Percentiles rank a stretch among this genome's conserved stretches.
Evolutionary conservation across 768 basidiomycete genomes (phyloP).

Genomic region (Hygrophoropsis aurantiaca): DNA sequence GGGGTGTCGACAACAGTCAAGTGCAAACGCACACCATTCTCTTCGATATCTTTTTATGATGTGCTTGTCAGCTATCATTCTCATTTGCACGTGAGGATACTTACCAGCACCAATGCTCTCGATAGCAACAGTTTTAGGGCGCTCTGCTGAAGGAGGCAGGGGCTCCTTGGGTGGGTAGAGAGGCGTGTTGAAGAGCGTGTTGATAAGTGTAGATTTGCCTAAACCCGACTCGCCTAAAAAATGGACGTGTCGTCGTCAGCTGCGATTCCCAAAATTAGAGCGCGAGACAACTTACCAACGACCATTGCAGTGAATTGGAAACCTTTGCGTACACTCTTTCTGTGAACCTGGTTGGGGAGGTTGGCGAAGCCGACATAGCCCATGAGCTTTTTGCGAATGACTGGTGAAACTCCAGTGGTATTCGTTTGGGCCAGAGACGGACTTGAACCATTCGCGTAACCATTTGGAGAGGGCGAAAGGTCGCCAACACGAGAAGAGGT

Average conservation of each 20-base stretch:
- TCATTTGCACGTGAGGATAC: constrained; percentile 25
- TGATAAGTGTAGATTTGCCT: constrained; percentile 98
- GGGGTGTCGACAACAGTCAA: constrained; percentile 99
- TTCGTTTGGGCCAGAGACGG: constrained; percentile 51
- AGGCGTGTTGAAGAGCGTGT: constrained; percentile 96
- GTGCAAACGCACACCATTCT: constrained; percentile 94
- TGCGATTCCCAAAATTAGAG: constrained; percentile 13
- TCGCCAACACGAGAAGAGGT: constrained; percentile 66
- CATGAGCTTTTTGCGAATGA: constrained; percentile 88
- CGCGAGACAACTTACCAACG: constrained; percentile 71
- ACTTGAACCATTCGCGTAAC: constrained; percentile 60
- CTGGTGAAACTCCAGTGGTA: constrained; percentile 30
- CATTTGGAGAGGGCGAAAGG: constrained; percentile 52
- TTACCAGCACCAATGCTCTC: constrained; percentile 97
- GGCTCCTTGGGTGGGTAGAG: constrained; percentile 91
- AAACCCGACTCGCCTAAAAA: constrained; percentile 90
- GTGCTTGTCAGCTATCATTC: no score
- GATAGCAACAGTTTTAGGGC: constrained; percentile 92
- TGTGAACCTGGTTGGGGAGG: constrained; percentile 98
- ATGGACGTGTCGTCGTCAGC: not conserved
- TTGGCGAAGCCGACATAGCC: constrained; percentile 97
- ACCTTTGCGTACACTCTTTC: constrained; percentile 96
- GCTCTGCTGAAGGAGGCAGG: constrained; percentile 80
- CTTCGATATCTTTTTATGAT: constrained; percentile 82
- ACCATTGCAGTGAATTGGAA: constrained; percentile 99